phyloP scores from a whole-genome alignment of 108 stramenopile genomes.

The Nitzschia sp. region DNA sequence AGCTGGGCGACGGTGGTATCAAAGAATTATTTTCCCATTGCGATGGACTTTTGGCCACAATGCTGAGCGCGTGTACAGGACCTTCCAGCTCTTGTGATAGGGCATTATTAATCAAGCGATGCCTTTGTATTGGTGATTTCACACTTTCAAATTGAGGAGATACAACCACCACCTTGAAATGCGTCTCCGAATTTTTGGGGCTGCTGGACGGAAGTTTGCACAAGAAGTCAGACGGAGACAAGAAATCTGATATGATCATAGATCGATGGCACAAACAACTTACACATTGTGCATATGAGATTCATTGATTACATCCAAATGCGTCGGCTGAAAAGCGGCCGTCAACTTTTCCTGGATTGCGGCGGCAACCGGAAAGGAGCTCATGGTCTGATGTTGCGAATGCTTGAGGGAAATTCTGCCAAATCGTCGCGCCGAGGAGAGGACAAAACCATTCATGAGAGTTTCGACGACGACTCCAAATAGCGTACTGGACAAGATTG shows the following conservation, averaged over 20 bases:
- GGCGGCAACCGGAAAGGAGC: slow-evolving; percentile 39
- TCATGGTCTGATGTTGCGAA: slow-evolving; percentile 19
- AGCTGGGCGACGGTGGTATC: slow-evolving; percentile 66
- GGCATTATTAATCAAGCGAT: slow-evolving; percentile 82
- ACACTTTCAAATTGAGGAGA: slow-evolving; percentile 72
- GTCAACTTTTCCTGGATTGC: slow-evolving; percentile 62
- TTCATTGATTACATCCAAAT: slow-evolving; percentile 82
- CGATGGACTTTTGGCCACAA: slow-evolving; percentile 92
- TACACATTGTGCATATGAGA: slow-evolving; percentile 86
- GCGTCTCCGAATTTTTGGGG: slow-evolving; percentile 87
- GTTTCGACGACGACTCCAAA: too few species aligned
- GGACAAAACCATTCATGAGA: too few species aligned
- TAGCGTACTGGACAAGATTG: too few species aligned
- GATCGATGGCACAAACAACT: slow-evolving; percentile 26
- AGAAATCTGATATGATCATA: background rate
- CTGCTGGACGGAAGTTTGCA: slow-evolving; percentile 14
- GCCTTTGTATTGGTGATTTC: slow-evolving; percentile 66
- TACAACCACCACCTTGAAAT: slow-evolving; percentile 95
- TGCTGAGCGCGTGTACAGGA: slow-evolving; percentile 95
- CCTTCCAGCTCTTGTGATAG: slow-evolving; percentile 81
- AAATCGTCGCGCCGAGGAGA: too few species aligned
- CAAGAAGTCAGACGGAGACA: background rate
- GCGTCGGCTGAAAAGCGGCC: slow-evolving; percentile 48
- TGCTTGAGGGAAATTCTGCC: too few species aligned
- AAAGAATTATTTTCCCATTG: slow-evolving; percentile 75